Base-by-base conservation (phyloP, 768 basidiomycete species). In the Mycena albidolilacea region DNA sequence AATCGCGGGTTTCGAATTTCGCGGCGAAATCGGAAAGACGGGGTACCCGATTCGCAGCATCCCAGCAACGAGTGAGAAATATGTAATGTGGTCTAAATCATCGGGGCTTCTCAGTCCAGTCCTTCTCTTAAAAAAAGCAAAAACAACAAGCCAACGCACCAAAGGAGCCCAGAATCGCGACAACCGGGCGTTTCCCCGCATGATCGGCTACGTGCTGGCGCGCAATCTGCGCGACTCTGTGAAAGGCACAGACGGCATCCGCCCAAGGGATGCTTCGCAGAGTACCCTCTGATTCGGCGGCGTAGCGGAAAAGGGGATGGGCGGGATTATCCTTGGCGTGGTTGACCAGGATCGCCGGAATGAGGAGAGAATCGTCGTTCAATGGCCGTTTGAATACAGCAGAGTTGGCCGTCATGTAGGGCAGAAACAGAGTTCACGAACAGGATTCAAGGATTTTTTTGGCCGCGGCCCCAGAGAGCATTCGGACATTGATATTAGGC, bases 221-320 rank as follows among this genome's bases (percentile, higher is more conserved):
- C 6, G 43, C 43, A 11, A 67, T 17, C 7, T 58, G 54, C 0
- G 65, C 65, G 14, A 39, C 65, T 37, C 19, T 67, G 39, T 58
- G 65, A 46, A 67, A 57, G 6, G 39, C 65, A 3, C 17, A 39
- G 46, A 67, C 65, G 57, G 65, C 52, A 6, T 67, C 39, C 14
- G 17, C 21, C 65, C 65, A 67, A 9, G 21, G 21, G 30, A 67
- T 67, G 3, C 54, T 58, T n/a, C 44, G 23, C 41, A 67, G 2
- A 57, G 23, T 50, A 8, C 65, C 65, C 10, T 67, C 55, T 12
- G 19, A 9, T 9, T 54, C 64, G 23, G 57, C 64, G 23, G 57
- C 15, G n/a, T 57, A 67, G 41, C 65, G 65, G 65, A 57, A 67
- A 19, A 67, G 54, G 9, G 65, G 52, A 37, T 67, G 43, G 9